Evolutionary conservation across 208 protist genomes (phyloP).

Genomic region (Crithidia sp.): DNA sequence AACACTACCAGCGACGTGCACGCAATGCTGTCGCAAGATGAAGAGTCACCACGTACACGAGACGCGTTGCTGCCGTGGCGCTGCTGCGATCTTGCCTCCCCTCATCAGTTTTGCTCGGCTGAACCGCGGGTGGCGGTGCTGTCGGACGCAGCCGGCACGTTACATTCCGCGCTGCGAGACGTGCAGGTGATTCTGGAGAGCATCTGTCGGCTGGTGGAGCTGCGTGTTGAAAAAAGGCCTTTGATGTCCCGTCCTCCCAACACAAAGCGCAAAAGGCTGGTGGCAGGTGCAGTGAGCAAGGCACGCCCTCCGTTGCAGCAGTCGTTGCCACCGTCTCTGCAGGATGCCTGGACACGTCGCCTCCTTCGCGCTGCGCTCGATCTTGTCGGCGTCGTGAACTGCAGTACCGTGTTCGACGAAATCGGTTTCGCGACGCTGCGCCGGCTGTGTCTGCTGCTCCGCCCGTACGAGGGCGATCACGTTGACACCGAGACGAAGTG

Average conservation of each 20-base stretch:
- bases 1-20: not conserved
- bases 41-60: conserved; percentile 14
- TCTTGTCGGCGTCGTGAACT: conserved; percentile 68
- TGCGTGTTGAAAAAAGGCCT: conserved; percentile 8
- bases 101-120: conserved; percentile 41
- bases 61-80: conserved; percentile 64
- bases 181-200: conserved; percentile 31
- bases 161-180: conserved; percentile 45
- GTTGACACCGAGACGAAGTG: conserved; percentile 69
- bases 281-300: not conserved
- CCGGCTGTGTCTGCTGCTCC: conserved; percentile 56
- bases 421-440: conserved; percentile 65
- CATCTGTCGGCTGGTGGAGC: conserved; percentile 29
- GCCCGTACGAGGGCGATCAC: conserved; percentile 50
- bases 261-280: not conserved
- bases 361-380: conserved; percentile 58
- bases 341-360: conserved; percentile 41
- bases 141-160: conserved; percentile 29
- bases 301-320: not conserved
- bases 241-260: not conserved
- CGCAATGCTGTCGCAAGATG: not conserved
- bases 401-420: conserved; percentile 75
- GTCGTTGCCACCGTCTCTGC: conserved; percentile 12
- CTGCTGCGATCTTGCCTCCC: conserved; percentile 52
- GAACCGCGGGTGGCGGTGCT: conserved; percentile 43